Evolutionary conservation across 2,329 filamentous ascomycete species (phyloP), one percentile per base, ranked within the genome.

Genomic region (Sporothrix mexicana): DNA sequence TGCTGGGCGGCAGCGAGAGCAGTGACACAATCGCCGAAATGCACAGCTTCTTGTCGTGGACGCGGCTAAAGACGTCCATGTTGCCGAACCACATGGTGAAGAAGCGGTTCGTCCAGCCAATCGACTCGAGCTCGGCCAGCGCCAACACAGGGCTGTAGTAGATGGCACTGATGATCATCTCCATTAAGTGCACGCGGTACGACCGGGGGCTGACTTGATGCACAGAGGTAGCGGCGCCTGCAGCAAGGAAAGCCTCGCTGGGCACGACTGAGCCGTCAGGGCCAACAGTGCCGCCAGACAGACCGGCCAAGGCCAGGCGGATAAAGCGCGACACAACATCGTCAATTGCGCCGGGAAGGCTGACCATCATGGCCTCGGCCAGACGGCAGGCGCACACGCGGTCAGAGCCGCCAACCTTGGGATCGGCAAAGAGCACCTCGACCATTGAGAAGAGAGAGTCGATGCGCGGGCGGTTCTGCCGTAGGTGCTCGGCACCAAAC

Each of bases 1-100:
- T 92, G 70, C 93, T 91, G 12, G 91, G 90, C 74, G 88, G 90
- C 73, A 99, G 84, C 62, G 91, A 93, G 69, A 99, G 88, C 12
- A 99, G 88, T 6, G 94, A 88, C 73, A 93, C 92, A 77, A 99
- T 98, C 64, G 95, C 95, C 20, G 95, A 93, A 78, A 99, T 98
- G 75, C 94, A 98, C 36, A 99, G 87, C 86, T 98, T 99, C 88
- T 99, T 99, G 85, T 99, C 96, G 80, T 99, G 96, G 2, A 99
- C 96, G 57, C 96, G 89, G 70, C 90, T 93, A 84, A 99, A 98
- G 78, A 90, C 91, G 75, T 97, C 92, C 84, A 99, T 99, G 83
- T 91, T 97, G 57, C 93, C 93, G 82, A 99, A 99, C 96, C 96
- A 99, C 73, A 97, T 85, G 82, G 93, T 97, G 86, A 99, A 99